These are phyloP conservation scores for Nakaseomyces bracarensis DNA, from an alignment of 1,139 yeast species.

Conservation along the genomic window DNA sequence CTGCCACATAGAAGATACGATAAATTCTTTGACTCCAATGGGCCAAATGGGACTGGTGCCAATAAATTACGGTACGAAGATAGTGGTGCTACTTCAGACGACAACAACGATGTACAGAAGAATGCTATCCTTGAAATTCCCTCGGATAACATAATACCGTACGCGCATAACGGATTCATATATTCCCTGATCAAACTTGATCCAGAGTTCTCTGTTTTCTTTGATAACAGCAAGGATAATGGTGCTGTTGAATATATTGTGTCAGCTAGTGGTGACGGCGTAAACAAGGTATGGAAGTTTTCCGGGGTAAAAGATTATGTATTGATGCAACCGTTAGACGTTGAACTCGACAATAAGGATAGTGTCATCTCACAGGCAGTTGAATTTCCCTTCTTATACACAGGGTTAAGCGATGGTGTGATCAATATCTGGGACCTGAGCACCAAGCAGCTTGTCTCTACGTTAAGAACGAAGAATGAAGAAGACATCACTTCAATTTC, in stretches of 20 bases:
- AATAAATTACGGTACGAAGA: slow-evolving; percentile 1
- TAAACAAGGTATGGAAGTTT: slow-evolving; percentile 65
- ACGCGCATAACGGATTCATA: slow-evolving; percentile 89
- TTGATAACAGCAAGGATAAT: slow-evolving; percentile 6
- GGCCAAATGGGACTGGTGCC: slow-evolving; percentile 55
- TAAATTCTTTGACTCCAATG: slow-evolving; percentile 81
- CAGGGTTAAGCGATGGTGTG: slow-evolving; percentile 66
- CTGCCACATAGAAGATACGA: slow-evolving; percentile 79
- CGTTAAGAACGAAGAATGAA: slow-evolving; percentile 40
- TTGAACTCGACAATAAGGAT: slow-evolving; percentile 54
- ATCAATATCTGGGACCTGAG: slow-evolving; percentile 78
- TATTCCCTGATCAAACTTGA: slow-evolving; percentile 47
- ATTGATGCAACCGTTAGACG: slow-evolving; percentile 14
- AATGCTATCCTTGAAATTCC: slow-evolving; percentile 51
- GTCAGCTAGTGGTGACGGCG: slow-evolving; percentile 88
- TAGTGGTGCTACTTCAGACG: background rate
- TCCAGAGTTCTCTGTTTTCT: slow-evolving; percentile 11
- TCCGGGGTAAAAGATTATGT: slow-evolving; percentile 13
- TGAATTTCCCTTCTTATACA: slow-evolving; percentile 59
- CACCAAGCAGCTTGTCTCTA: slow-evolving; percentile 63
- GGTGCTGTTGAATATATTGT: slow-evolving; percentile 38
- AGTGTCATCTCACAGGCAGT: slow-evolving; percentile 61
- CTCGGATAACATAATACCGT: slow-evolving; percentile 53
- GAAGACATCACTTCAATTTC: slow-evolving; percentile 47
- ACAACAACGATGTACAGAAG: background rate